Percentiles rank a stretch among this genome's conserved stretches.
These are phyloP conservation scores for Dendrobium chrysotoxum DNA, from an alignment of 106 monocot species.

Conservation along the genomic window DNA sequence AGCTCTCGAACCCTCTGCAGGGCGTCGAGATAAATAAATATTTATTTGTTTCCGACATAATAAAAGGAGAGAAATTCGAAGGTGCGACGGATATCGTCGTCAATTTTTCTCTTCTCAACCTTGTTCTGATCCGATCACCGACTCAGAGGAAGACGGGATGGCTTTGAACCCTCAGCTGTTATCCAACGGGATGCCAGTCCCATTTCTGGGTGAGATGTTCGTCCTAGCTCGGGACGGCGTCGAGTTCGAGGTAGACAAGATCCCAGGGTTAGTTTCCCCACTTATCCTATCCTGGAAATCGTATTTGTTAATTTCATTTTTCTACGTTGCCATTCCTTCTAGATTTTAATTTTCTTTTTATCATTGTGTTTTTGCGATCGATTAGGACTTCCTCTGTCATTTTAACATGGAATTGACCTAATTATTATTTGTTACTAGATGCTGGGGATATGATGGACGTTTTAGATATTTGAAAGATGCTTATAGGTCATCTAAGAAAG, in stretches of 20 bases:
- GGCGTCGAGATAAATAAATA: no score
- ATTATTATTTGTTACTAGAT: background rate
- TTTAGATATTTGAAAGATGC: background rate
- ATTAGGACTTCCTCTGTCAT: background rate
- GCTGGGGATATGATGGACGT: background rate
- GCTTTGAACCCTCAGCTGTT: slow-evolving; percentile 75
- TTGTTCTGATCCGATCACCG: background rate
- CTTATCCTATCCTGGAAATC: background rate
- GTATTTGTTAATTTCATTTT: background rate
- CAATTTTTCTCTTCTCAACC: background rate
- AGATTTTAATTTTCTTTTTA: background rate
- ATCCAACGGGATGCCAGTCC: slow-evolving; percentile 66
- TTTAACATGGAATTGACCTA: background rate
- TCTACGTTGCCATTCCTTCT: background rate
- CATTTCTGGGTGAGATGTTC: slow-evolving; percentile 47
- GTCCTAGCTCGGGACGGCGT: slow-evolving; percentile 18
- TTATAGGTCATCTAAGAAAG: background rate
- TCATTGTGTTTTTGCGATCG: background rate
- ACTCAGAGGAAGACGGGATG: slow-evolving; percentile 26
- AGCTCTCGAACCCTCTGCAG: no score
- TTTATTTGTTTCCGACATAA: no score
- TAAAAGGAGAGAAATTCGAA: no score
- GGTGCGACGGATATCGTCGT: no score
- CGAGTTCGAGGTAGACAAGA: slow-evolving; percentile 29
- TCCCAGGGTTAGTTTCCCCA: slow-evolving; percentile 10